Conservation (phyloP, 306 rosid genomes). For the Phaseolus lunatus region DNA sequence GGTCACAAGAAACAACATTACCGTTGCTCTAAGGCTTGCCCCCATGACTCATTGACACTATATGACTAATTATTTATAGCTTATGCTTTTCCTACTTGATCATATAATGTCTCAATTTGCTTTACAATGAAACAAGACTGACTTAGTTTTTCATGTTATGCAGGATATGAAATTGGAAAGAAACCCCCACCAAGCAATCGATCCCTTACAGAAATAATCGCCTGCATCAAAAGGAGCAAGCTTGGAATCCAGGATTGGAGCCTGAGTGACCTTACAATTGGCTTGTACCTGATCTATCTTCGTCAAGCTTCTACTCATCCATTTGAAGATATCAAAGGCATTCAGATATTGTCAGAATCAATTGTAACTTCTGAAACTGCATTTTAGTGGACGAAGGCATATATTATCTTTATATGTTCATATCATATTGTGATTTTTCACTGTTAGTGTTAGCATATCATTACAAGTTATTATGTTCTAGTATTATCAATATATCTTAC, state of each 20-base stretch:
- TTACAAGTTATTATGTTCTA: conserved; percentile 7
- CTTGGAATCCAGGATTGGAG: conserved; percentile 93
- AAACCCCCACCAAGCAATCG: conserved; percentile 64
- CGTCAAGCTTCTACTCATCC: conserved; percentile 81
- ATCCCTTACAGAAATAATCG: conserved; percentile 78
- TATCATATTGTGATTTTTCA: conserved; percentile 38
- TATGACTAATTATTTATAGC: neutral
- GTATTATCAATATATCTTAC: neutral
- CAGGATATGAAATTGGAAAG: conserved; percentile 64
- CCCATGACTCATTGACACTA: conserved; percentile 8
- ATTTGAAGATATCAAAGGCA: conserved; percentile 71
- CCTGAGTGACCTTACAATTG: conserved; percentile 92
- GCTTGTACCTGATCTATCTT: conserved; percentile 88
- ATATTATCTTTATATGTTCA: conserved; percentile 11
- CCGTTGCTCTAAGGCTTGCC: neutral
- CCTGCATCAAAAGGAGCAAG: conserved; percentile 81
- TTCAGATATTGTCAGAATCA: conserved; percentile 73
- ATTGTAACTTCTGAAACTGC: conserved; percentile 61
- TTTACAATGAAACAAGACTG: conserved; percentile 34
- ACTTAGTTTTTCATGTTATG: conserved; percentile 41
- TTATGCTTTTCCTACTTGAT: conserved; percentile 17
- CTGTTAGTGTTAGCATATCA: conserved; percentile 27
- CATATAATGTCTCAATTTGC: conserved; percentile 24
- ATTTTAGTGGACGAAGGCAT: conserved; percentile 37
- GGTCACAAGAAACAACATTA: neutral